Base-by-base conservation (phyloP, 208 protist species). In the Trypanosoma theileri region DNA sequence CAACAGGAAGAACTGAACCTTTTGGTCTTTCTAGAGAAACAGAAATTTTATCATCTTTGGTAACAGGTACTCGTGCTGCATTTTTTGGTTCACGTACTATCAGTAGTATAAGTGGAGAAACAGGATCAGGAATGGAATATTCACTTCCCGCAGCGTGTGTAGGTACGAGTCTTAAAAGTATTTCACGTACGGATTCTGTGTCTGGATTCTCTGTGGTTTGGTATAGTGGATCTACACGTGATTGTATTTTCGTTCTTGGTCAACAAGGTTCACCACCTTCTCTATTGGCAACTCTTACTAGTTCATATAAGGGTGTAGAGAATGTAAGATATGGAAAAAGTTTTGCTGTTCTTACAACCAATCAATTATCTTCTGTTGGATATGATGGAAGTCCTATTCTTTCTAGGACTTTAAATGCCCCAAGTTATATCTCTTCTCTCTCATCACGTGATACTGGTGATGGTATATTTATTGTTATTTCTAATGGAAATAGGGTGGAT, bases 301-400 rank as follows among this genome's bases (percentile, higher is more conserved):
- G 4, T 28, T 14, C 16, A 13, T 73, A 66, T 48, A 22, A 3
- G 12, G 24, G 4, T 51, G 28, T 64, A 17, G 57, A n/a, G 11
- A 67, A 67, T 67, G 26, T 73, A 31, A 46, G 22, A 3, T 66
- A 73, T 54, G 68, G 60, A 13, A 73, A 6, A 17, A 66, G 52
- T 45, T 73, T 67, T 54, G 68, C 13, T 48, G 1, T 67, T 8
- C 24, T 73, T 48, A 42, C 59, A 21, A 19, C 57, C 8, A 52
- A 16, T 10, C 10, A 50, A 2, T 19, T 71, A 12, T 13, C 16
- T 35, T 3, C 45, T 4, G 19, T 55, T 1, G 22, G 22, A 10
- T 48, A 71, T 35, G 45, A 63, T 45, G 66, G 66, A n/a, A 24
- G 4, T 1, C 0, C 16, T 26, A 42, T 45, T 48, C 31, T 0